Evolutionary conservation across 2,329 filamentous ascomycete genomes (phyloP), one percentile per base, ranked within the genome.

Genomic region (Pseudogymnoascus verrucosus): DNA sequence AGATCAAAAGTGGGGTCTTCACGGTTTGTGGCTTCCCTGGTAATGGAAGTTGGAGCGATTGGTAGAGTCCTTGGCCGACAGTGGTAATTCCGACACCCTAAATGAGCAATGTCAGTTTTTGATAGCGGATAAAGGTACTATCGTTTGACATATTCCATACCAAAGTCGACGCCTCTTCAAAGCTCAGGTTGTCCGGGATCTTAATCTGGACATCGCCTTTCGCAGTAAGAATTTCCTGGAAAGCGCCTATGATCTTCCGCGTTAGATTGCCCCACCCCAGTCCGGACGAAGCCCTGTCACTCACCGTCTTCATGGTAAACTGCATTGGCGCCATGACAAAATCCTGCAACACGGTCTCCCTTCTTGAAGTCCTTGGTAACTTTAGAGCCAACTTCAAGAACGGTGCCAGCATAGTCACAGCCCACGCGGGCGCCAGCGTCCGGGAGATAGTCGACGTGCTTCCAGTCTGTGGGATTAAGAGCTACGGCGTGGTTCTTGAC

Each of bases 61-160:
- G 77, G 71, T 81, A 83, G 4, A 83, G 73, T 0, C 75, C 77
- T 72, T 82, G 80, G 34, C 74, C 78, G 16, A 80, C 76, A 0
- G 80, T 82, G 12, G 69, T 2, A 72, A 72, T 64, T 64, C 73
- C 72, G 72, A 19, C 39, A 7, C 31, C 47, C 36, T 60, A 59
- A 61, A 44, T 3, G 14, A 19, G 14, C 61, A 63, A 4, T 60
- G 16, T 60, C 51, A 59, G 51, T 28, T 21, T 14, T 36, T n/a
- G 11, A 8, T 26, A 21, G 21, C 19, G 10, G 36, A 19, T 37
- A 61, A 36, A 26, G 2, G 11, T n/a, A 39, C 14, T 11, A 11
- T 12, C 19, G 12, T 3, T 34, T 5, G 28, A 14, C n/a, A 5
- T 11, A 12, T 19, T 34, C n/a, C 51, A 34, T 57, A 39, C 69